These are phyloP conservation scores for Psilocybe cyanescens DNA, from an alignment of 768 basidiomycete genomes.

Conservation along the genomic window DNA sequence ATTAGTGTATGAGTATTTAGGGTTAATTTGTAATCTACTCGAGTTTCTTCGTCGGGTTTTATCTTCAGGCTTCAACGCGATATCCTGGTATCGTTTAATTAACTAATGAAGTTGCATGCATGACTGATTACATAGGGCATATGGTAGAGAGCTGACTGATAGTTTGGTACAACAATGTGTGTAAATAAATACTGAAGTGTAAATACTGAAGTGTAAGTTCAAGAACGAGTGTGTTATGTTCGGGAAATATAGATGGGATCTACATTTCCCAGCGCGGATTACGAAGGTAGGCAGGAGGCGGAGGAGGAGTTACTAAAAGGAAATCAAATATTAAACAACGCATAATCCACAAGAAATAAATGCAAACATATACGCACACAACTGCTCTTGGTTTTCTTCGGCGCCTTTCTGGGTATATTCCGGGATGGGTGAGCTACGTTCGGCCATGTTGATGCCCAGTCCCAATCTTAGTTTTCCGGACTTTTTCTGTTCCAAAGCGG, in stretches of 20 bases:
- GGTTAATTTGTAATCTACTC: slow-evolving; percentile 6
- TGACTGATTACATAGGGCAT: not conserved
- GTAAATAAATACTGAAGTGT: not conserved
- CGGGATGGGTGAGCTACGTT: not conserved
- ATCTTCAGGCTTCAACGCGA: not conserved
- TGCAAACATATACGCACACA: not conserved
- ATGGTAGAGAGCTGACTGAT: not conserved
- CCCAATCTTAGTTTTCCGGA: slow-evolving; percentile 3
- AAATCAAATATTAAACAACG: not conserved
- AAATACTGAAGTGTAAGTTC: not conserved
- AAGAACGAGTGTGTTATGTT: not conserved
- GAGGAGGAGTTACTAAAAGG: slow-evolving; percentile 13
- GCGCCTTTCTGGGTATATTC: not conserved
- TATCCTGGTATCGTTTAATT: not conserved
- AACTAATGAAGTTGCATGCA: not conserved
- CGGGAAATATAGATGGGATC: not conserved
- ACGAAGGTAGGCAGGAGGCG: slow-evolving; percentile 9
- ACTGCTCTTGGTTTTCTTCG: not conserved
- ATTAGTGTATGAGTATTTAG: not conserved
- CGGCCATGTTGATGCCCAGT: slow-evolving; percentile 7
- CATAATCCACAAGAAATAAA: not conserved
- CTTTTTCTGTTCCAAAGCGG: slow-evolving; percentile 9
- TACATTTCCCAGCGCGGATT: slow-evolving; percentile 11
- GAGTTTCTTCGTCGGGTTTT: not conserved
- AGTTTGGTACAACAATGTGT: not conserved